A percentile compares a stretch with the other conserved stretches of the same genome.
Conservation (phyloP, 192 early-diverging fungal species). For the Spizellomyces punctatus region DNA sequence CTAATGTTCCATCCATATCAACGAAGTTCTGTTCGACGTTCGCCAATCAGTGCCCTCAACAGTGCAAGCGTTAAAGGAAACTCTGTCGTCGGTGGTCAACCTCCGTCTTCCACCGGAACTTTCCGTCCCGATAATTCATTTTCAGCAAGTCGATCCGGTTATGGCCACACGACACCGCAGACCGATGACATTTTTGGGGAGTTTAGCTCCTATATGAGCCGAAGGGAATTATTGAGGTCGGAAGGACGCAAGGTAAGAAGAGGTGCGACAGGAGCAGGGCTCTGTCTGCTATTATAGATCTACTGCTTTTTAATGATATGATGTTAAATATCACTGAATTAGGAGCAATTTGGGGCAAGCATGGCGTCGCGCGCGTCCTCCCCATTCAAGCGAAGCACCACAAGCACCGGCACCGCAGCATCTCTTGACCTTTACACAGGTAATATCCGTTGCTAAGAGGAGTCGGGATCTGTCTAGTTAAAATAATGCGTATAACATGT, state of each 20-base stretch:
- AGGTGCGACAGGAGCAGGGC: neutral
- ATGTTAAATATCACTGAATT: too few species aligned
- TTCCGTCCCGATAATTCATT: too few species aligned
- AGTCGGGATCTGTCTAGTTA: neutral
- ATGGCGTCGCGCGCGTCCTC: constrained; percentile 5
- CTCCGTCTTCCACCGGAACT: too few species aligned
- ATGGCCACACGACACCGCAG: neutral
- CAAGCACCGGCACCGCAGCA: constrained; percentile 5
- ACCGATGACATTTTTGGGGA: constrained; percentile 24
- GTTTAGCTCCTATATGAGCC: constrained; percentile 12
- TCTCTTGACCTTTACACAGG: constrained; percentile 23
- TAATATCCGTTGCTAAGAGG: neutral
- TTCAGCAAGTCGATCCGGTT: neutral
- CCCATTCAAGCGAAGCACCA: constrained; percentile 11
- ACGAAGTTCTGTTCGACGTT: constrained; percentile 1
- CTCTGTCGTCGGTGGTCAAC: too few species aligned
- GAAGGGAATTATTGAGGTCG: constrained; percentile 9
- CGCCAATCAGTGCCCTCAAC: too few species aligned
- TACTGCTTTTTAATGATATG: neutral
- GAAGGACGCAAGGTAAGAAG: constrained; percentile 16
- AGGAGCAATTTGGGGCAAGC: constrained; percentile 13
- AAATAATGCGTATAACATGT: neutral
- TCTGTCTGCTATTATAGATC: neutral
- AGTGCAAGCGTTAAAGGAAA: too few species aligned
- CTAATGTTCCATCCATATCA: constrained; percentile 7